Conservation (phyloP, 1,139 yeast species). For the Suhomyces anneliseae region DNA sequence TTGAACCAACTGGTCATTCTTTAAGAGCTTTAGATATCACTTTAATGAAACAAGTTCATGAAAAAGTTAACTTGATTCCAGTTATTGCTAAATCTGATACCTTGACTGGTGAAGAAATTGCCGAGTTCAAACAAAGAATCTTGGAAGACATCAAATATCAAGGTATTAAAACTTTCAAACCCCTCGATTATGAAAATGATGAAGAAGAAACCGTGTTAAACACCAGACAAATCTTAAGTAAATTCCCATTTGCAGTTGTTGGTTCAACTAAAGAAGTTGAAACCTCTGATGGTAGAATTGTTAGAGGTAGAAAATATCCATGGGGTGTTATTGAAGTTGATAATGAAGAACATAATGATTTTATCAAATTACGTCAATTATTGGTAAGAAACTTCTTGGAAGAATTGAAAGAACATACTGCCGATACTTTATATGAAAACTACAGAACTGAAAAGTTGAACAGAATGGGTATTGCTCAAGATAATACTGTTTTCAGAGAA, state of each 20-base stretch:
- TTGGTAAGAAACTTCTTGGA: slow-evolving; percentile 89
- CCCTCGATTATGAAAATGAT: slow-evolving; percentile 77
- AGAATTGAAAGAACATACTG: slow-evolving; percentile 87
- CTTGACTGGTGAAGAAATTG: slow-evolving; percentile 82
- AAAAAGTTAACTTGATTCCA: slow-evolving; percentile 91
- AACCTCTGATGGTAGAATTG: slow-evolving; percentile 72
- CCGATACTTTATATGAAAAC: slow-evolving; percentile 75
- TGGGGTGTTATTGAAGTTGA: slow-evolving; percentile 98
- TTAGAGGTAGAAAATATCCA: slow-evolving; percentile 93
- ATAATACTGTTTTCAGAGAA: slow-evolving; percentile 85
- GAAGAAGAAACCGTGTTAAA: slow-evolving; percentile 78
- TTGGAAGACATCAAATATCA: slow-evolving; percentile 75
- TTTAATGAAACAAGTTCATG: slow-evolving; percentile 85
- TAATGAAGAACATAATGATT: slow-evolving; percentile 92
- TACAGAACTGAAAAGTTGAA: slow-evolving; percentile 83
- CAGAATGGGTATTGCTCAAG: slow-evolving; percentile 89
- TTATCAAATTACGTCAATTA: slow-evolving; percentile 84
- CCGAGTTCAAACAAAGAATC: slow-evolving; percentile 70
- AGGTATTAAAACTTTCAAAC: slow-evolving; percentile 75
- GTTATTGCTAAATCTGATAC: slow-evolving; percentile 95
- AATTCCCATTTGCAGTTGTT: slow-evolving; percentile 90
- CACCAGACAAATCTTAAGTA: slow-evolving; percentile 64
- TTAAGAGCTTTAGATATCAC: slow-evolving; percentile 86
- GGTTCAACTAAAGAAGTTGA: slow-evolving; percentile 82
- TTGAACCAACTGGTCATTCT: slow-evolving; percentile 97